Base-by-base conservation (phyloP, 2,329 filamentous ascomycete species). In the Exophiala lecanii-corni region DNA sequence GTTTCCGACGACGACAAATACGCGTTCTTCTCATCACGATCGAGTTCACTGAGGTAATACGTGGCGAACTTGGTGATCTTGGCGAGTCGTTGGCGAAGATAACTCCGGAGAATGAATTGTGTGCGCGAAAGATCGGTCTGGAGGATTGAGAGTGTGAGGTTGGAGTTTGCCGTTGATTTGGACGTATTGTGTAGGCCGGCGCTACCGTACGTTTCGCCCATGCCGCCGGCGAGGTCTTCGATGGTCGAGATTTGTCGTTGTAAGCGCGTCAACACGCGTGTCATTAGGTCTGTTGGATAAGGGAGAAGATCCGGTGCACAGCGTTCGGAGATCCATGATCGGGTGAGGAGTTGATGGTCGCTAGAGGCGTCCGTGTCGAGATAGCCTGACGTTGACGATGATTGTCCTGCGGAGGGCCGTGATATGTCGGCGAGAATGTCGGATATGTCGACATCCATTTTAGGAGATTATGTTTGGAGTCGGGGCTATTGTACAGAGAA, bases 71-170 rank as follows among this genome's bases (percentile, higher is more conserved):
- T 64, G 20, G 67, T 66, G 44, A 71, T 58, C 76, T 98, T 97
- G 41, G 86, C 80, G 44, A 97, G 81, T n/a, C 92, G 76, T 7
- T 86, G 82, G 40, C 94, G 77, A 43, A 98, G 67, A 53, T 91
- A 84, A 53, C 85, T 84, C 48, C 92, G 77, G 13, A 97, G 78
- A 16, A 98, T 74, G 60, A 89, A 98, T 68, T 95, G 95, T 67
- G 86, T 94, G 34, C 92, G 76, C 63, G 96, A 89, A 41, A 98
- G 78, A 68, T 98, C 92, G 5, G 94, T 97, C 71, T 98, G 92
- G 41, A 96, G 82, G 50, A 98, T 84, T 36, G 96, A 95, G 59
- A 97, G 81, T 49, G 81, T 81, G 63, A 98, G 95, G 63, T 95
- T 97, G 52, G 86, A 83, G 64, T 86, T 89, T 89, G 85, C 33